Evolutionary conservation across 192 early-diverging fungal species (phyloP).

Genomic region (Gorgonomyces haynaldii): DNA sequence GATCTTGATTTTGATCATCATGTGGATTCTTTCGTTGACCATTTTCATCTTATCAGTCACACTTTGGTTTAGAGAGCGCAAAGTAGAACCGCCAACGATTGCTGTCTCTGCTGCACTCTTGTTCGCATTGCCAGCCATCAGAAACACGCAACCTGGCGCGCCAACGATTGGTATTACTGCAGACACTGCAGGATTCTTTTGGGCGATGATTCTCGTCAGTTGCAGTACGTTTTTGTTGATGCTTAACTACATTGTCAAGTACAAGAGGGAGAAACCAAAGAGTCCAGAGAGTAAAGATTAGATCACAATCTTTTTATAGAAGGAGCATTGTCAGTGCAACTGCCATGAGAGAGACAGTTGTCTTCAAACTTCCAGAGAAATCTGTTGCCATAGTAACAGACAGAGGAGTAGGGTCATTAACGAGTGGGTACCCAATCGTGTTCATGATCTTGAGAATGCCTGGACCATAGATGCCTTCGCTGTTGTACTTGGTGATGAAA

Average conservation of each 20-base stretch:
- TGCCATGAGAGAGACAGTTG: no score
- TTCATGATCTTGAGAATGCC: constrained; percentile 3
- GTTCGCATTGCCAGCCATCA: constrained; percentile 17
- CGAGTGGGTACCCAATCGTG: constrained; percentile 11
- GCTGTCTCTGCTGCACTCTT: constrained; percentile 8
- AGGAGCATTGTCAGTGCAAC: no score
- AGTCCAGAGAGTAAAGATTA: no score
- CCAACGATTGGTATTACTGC: constrained; percentile 11
- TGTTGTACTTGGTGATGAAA: constrained; percentile 4
- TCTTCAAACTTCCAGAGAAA: no score
- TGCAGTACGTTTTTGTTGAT: constrained; percentile 3
- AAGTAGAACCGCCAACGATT: constrained; percentile 22
- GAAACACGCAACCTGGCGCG: constrained; percentile 19
- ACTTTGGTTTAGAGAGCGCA: constrained; percentile 13
- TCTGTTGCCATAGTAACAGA: no score
- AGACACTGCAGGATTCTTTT: constrained; percentile 18
- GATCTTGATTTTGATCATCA: constrained; percentile 11
- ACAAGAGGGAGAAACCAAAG: constrained; percentile 9
- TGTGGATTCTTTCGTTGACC: constrained; percentile 19
- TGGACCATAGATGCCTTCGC: constrained; percentile 15
- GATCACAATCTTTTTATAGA: no score
- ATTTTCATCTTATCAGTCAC: constrained; percentile 8
- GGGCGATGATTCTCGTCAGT: constrained; percentile 9
- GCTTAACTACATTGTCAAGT: constrained; percentile 13
- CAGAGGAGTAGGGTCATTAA: no score